Evolutionary conservation across 2,329 filamentous ascomycete species (phyloP).

Genomic region (Calonectria pteridis): DNA sequence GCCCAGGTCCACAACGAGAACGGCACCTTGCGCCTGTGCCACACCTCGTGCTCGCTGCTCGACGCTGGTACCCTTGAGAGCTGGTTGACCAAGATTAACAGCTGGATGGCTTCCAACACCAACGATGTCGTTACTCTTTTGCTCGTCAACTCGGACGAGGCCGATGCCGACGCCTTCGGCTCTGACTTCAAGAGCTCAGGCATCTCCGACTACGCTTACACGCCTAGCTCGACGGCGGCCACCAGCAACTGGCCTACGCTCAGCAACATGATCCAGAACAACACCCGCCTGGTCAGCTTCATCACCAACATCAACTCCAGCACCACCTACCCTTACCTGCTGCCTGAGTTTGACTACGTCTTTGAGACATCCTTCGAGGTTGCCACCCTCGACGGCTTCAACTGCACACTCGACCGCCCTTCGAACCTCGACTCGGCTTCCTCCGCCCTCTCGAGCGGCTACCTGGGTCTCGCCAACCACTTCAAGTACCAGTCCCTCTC

Average conservation of each 20-base stretch:
- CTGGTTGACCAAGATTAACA: constrained; percentile 74
- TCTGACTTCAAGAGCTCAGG: constrained; percentile 68
- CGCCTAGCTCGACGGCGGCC: constrained; percentile 57
- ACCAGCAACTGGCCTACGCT: constrained; percentile 76
- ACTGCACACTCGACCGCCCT: constrained; percentile 78
- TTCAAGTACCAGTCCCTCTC: constrained; percentile 74
- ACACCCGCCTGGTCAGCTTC: constrained; percentile 77
- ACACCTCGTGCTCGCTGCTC: constrained; percentile 74
- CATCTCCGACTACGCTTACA: constrained; percentile 72
- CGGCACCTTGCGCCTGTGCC: constrained; percentile 75
- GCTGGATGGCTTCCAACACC: constrained; percentile 77
- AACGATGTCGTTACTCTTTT: constrained; percentile 83
- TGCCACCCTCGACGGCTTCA: constrained; percentile 72
- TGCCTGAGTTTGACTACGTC: constrained; percentile 74
- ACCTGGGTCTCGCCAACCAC: constrained; percentile 83
- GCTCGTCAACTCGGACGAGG: constrained; percentile 77
- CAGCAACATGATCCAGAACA: constrained; percentile 73
- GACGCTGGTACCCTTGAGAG: constrained; percentile 75
- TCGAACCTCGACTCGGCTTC: constrained; percentile 60
- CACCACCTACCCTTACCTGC: constrained; percentile 65
- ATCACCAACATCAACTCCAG: constrained; percentile 66
- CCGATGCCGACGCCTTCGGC: constrained; percentile 66
- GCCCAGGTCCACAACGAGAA: constrained; percentile 76
- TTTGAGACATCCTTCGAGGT: constrained; percentile 82
- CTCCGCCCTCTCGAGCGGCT: constrained; percentile 67